These are phyloP conservation scores for Colletotrichum caudatum DNA, from an alignment of 2,329 filamentous ascomycete genomes.

Conservation along the genomic window DNA sequence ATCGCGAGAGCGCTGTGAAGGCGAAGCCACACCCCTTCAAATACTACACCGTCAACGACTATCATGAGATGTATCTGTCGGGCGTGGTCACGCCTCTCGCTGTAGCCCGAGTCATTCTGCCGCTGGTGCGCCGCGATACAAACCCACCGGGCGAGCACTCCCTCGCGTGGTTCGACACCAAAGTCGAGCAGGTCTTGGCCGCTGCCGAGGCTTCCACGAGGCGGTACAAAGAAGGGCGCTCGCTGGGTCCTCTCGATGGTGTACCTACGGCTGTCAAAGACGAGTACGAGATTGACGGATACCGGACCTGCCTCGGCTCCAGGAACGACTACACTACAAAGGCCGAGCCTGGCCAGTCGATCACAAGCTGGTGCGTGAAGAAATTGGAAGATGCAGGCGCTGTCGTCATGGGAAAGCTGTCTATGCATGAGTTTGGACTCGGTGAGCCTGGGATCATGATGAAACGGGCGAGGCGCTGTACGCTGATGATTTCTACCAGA, in stretches of 20 bases:
- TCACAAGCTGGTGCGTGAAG: slow-evolving; percentile 77
- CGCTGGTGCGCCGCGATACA: slow-evolving; percentile 57
- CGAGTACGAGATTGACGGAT: slow-evolving; percentile 81
- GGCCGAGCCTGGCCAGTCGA: slow-evolving; percentile 51
- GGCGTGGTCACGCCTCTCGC: slow-evolving; percentile 60
- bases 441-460: slow-evolving; percentile 57
- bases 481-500: slow-evolving; percentile 54
- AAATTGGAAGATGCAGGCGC: slow-evolving; percentile 72
- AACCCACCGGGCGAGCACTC: slow-evolving; percentile 55
- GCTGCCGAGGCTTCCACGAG: slow-evolving; percentile 59
- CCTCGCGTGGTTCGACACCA: slow-evolving; percentile 59
- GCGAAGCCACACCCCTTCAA: slow-evolving; percentile 35
- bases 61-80: slow-evolving; percentile 58
- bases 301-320: slow-evolving; percentile 74
- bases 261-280: slow-evolving; percentile 82
- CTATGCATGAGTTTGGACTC: slow-evolving; percentile 82
- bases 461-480: neutral
- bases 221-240: slow-evolving; percentile 64
- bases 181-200: slow-evolving; percentile 54
- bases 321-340: slow-evolving; percentile 68
- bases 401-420: slow-evolving; percentile 61
- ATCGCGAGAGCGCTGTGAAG: slow-evolving; percentile 33
- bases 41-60: slow-evolving; percentile 57
- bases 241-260: slow-evolving; percentile 76
- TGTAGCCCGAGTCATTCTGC: slow-evolving; percentile 59